Evolutionary conservation across 1,284 basidiomycete genomes (phyloP).

Genomic region (Chalciporus sp.): DNA sequence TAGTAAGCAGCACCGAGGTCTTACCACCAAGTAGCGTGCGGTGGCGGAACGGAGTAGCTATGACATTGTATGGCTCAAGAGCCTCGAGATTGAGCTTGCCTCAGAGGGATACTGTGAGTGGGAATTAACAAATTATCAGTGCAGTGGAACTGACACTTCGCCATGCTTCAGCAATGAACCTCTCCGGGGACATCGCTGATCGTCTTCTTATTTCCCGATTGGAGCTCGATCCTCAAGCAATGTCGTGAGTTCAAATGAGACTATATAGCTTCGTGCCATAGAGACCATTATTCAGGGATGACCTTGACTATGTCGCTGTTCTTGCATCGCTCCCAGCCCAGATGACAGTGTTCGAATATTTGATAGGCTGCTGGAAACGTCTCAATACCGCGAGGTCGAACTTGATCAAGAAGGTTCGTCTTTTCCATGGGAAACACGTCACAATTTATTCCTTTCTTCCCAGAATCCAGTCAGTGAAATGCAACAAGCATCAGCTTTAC

Average conservation of each 20-base stretch:
- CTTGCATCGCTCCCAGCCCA: constrained; percentile 77
- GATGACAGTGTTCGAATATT: constrained; percentile 89
- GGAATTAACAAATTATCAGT: background rate
- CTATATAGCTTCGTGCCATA: background rate
- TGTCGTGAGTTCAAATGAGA: constrained; percentile 59
- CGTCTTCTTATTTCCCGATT: constrained; percentile 86
- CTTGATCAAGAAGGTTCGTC: constrained; percentile 60
- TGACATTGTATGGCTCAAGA: constrained; percentile 84
- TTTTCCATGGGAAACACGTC: background rate
- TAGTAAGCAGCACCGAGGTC: background rate
- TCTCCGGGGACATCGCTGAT: constrained; percentile 68
- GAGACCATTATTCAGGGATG: constrained; percentile 55
- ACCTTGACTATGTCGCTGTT: constrained; percentile 78
- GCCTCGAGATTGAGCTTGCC: constrained; percentile 69
- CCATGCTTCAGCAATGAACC: constrained; percentile 35
- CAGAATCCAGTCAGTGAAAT: constrained; percentile 64
- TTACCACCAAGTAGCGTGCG: constrained; percentile 50
- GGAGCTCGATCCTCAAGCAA: constrained; percentile 74
- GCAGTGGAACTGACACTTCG: constrained; percentile 11
- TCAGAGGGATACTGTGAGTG: constrained; percentile 66
- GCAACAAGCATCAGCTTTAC: constrained; percentile 57
- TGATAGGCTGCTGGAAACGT: constrained; percentile 91
- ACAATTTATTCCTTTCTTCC: constrained; percentile 1
- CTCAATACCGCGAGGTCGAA: constrained; percentile 60
- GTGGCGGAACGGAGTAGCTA: constrained; percentile 72